Evolutionary conservation across 768 basidiomycete genomes (phyloP), one percentile per base, ranked within the genome.

Genomic region (Strobilomyces confusus): DNA sequence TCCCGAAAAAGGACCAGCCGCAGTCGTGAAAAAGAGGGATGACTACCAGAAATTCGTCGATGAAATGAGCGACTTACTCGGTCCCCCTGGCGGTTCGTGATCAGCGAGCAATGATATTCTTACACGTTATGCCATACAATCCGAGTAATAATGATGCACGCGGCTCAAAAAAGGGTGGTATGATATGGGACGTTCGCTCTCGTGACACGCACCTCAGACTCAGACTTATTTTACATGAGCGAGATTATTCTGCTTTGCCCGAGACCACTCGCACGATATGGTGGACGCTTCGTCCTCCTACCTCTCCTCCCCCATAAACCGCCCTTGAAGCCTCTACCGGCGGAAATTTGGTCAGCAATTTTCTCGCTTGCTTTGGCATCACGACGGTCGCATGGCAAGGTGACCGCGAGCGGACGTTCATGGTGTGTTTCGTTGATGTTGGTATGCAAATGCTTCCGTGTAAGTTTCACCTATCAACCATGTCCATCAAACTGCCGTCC

Each of bases 11-110:
- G 45, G 62, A 48, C 43, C 41, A 17, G 69, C 60, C 40, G 59
- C 62, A 15, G 48, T 57, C 19, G 58, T 68, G 52, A 81, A 77
- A 64, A 71, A 68, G 51, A 83, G 80, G 65, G 83, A 83, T 54
- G 88, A 89, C 60, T 91, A 90, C 63, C 80, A 79, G 48, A 88
- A 83, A 57, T 90, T 89, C 69, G 72, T 88, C 38, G 87, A 86
- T 51, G 87, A 87, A 58, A 83, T 89, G 80, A 77, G 79, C 29
- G 87, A 88, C 64, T 78, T 89, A 44, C 63, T 89, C 32, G 73
- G 72, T 22, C 60, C 64, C 14, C 44, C 58, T 26, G 44, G 49
- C 8, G 46, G 42, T 32, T 48, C 33, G 45, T 67, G 56, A 67
- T 51, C 9, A 25, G 48, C 40, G 25, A 23, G 29, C 6, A 2